A percentile compares a stretch with the other conserved stretches of the same genome.
phyloP scores from a whole-genome alignment of 2,329 filamentous ascomycete species.

The Claviceps cyperi region DNA sequence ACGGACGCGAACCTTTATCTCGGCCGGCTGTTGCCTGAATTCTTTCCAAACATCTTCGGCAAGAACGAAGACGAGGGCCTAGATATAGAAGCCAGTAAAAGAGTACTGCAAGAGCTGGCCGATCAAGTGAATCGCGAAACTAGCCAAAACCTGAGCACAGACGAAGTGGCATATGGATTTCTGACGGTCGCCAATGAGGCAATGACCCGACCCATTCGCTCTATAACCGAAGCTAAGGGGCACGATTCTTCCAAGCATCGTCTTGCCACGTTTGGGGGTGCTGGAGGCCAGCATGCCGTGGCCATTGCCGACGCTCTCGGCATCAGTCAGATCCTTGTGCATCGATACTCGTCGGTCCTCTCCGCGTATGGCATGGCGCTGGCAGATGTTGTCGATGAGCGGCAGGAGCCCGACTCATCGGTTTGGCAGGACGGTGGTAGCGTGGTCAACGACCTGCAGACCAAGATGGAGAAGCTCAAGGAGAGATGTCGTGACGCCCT shows the following conservation, averaged over 20 bases:
- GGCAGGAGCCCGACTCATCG: constrained; percentile 60
- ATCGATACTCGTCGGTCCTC: constrained; percentile 29
- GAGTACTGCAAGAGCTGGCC: constrained; percentile 27
- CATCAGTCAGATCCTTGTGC: constrained; percentile 28
- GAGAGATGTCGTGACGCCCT: constrained; percentile 55
- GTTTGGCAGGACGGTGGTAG: constrained; percentile 45
- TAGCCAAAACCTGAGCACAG: constrained; percentile 14
- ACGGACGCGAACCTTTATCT: constrained; percentile 60
- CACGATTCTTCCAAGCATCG: constrained; percentile 21
- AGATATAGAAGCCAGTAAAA: constrained; percentile 24
- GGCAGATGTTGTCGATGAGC: constrained; percentile 42
- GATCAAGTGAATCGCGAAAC: constrained; percentile 23
- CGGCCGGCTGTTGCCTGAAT: constrained; percentile 44
- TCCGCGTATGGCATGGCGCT: constrained; percentile 32
- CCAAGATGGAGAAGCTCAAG: constrained; percentile 67
- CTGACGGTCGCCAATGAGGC: constrained; percentile 22
- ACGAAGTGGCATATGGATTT: constrained; percentile 24
- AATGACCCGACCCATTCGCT: constrained; percentile 22
- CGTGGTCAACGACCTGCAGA: constrained; percentile 46
- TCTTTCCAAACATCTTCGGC: constrained; percentile 49
- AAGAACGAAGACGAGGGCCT: constrained; percentile 15
- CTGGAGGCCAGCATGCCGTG: constrained; percentile 30
- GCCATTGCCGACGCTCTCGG: constrained; percentile 27
- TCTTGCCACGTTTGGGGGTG: constrained; percentile 23
- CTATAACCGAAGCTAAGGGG: constrained; percentile 21